Conservation (phyloP, 345 rosid species). For the Euclidium syriacum region DNA sequence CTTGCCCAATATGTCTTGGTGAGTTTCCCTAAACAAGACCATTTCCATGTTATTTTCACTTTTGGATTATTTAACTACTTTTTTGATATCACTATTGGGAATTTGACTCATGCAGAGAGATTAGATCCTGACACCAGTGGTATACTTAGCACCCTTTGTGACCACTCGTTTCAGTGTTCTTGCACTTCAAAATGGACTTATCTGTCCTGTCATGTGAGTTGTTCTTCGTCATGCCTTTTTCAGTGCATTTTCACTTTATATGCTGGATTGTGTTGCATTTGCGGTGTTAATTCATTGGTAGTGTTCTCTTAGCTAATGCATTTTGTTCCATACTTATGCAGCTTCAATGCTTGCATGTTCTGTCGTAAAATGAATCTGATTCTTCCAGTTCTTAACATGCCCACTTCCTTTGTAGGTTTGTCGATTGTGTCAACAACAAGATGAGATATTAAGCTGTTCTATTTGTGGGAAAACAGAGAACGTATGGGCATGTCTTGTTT, state of each 20-base stretch:
- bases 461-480: slow-evolving; percentile 72
- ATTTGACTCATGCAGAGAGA: slow-evolving; percentile 48
- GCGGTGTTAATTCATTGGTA: not conserved
- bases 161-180: slow-evolving; percentile 91
- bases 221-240: not conserved
- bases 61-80: not conserved
- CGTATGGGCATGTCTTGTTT: slow-evolving; percentile 86
- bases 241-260: not conserved
- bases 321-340: not conserved
- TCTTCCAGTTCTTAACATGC: not conserved
- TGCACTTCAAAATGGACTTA: slow-evolving; percentile 95
- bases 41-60: not conserved
- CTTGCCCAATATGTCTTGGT: slow-evolving; percentile 94
- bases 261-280: not conserved
- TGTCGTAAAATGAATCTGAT: not conserved
- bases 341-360: slow-evolving; percentile 2
- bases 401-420: slow-evolving; percentile 55
- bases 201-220: slow-evolving; percentile 80
- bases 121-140: slow-evolving; percentile 93
- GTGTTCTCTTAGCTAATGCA: not conserved
- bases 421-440: slow-evolving; percentile 83
- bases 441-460: slow-evolving; percentile 72
- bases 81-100: not conserved
- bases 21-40: slow-evolving; percentile 9
- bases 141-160: slow-evolving; percentile 75